Conservation (phyloP, 148 eudicot species). For the Polygonum aviculare region DNA sequence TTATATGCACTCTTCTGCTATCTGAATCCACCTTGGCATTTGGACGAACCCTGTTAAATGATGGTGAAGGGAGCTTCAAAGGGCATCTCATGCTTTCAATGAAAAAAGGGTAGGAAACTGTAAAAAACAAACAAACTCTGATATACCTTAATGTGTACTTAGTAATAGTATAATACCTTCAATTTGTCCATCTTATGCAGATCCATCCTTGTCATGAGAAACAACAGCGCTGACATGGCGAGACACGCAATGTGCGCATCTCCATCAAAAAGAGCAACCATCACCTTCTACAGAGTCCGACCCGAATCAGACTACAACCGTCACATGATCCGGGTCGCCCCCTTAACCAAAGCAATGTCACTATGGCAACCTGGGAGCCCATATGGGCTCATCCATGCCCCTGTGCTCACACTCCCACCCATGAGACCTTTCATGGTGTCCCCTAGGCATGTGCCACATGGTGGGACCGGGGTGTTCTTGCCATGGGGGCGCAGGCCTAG, state of each 20-base stretch:
- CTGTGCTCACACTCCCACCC: conserved; percentile 66
- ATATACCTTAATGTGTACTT: not conserved
- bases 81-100: conserved; percentile 73
- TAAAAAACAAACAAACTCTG: not conserved
- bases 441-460: conserved; percentile 42
- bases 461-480: conserved; percentile 91
- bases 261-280: conserved; percentile 58
- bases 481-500: conserved; percentile 68
- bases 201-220: conserved; percentile 84
- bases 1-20: conserved; percentile 63
- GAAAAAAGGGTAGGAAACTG: conserved; percentile 61
- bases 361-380: conserved; percentile 53
- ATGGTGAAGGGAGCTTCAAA: conserved; percentile 76
- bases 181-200: conserved; percentile 25
- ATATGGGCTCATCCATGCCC: conserved; percentile 55
- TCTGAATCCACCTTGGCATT: conserved; percentile 79
- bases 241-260: conserved; percentile 85
- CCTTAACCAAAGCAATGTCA: conserved; percentile 42
- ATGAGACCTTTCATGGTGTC: conserved; percentile 39
- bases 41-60: conserved; percentile 63
- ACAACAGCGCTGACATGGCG: conserved; percentile 86
- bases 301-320: conserved; percentile 28
- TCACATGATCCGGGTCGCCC: conserved; percentile 17
- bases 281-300: conserved; percentile 73
- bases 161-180: too few species aligned